These are phyloP conservation scores for Trypanosoma vivax DNA, from an alignment of 208 protist species.

Conservation along the genomic window DNA sequence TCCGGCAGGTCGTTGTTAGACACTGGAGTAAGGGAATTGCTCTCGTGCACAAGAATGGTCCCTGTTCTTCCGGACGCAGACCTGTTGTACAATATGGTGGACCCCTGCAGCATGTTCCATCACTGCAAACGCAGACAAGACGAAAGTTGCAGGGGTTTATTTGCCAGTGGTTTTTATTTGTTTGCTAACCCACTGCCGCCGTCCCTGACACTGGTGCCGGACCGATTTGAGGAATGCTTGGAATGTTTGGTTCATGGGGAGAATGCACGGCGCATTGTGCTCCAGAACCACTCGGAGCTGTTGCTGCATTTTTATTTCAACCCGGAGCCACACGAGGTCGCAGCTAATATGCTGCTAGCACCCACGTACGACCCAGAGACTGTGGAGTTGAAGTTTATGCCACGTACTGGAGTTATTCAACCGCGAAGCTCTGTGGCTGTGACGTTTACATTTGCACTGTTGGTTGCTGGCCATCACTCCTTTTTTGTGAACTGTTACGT, in stretches of 20 bases:
- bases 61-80: slow-evolving; percentile 9
- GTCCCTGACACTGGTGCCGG: slow-evolving; percentile 47
- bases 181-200: slow-evolving; percentile 61
- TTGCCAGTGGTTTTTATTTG: slow-evolving; percentile 70
- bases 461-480: slow-evolving; percentile 40
- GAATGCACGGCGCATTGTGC: slow-evolving; percentile 57
- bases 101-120: slow-evolving; percentile 41
- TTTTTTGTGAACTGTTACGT: slow-evolving; percentile 58
- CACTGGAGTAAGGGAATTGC: neutral
- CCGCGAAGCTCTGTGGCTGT: slow-evolving; percentile 35
- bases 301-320: slow-evolving; percentile 70
- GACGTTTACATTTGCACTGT: slow-evolving; percentile 57
- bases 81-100: slow-evolving; percentile 6
- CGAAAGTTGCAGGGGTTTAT: slow-evolving; percentile 25
- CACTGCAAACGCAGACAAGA: slow-evolving; percentile 13
- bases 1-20: slow-evolving; percentile 1
- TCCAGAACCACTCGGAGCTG: slow-evolving; percentile 70
- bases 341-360: slow-evolving; percentile 24
- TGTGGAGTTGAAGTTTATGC: slow-evolving; percentile 52
- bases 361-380: slow-evolving; percentile 15
- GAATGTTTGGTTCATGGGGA: slow-evolving; percentile 68
- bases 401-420: slow-evolving; percentile 51
- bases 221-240: slow-evolving; percentile 59
- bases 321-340: slow-evolving; percentile 40
- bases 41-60: slow-evolving; percentile 6